Base-by-base conservation (phyloP, 176 grass and related monocot genomes). In the Alopecurus myosuroides region DNA sequence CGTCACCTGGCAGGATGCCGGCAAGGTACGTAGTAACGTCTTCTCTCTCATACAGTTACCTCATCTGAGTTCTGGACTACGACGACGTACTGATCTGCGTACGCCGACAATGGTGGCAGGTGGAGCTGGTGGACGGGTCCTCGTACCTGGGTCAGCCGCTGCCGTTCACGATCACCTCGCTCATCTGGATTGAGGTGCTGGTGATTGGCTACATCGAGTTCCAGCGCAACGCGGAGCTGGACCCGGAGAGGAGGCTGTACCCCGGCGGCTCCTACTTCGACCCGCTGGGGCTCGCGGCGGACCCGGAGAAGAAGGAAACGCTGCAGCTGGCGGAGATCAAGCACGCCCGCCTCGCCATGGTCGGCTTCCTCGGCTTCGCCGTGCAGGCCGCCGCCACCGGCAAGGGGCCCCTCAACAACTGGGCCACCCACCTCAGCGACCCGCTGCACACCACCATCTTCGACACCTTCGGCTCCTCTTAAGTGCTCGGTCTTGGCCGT, bases 381-480 rank as follows among this genome's bases (percentile, higher is more conserved):
- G 97, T 94, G 84, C 97, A 99, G 83, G 97, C 97, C 20, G 97
- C 97, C 11, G 97, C 88, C 77, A 99, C 97, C 49, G 97, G 97
- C 86, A 99, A 99, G 91, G 97, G 97, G 0, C 97, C 97, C 0
- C 93, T 99, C 81, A 99, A 99, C 93, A 99, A 99, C 89, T 99
- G 97, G 97, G 97, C 85, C 48, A 99, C 97, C 58, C 97, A 99
- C 86, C 93, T 99, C 26, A 99, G 91, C 80, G 97, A 99, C 88
- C 97, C 97, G 44, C 97, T 99, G 9, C 97, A 99, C 97, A 99
- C 97, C 73, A 99, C 97, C 89, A 99, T 99, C 87, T 52, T 99
- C 70, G 97, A 99, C 88, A 99, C 89, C 46, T 92, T 96, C 84
- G 88, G 72, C 88, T 77, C 89, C 67, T 93, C 88, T 57, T 94